Percentiles rank a stretch among this genome's conserved stretches.
phyloP scores from a whole-genome alignment of 805 yeast species.

The Candida orba region DNA sequence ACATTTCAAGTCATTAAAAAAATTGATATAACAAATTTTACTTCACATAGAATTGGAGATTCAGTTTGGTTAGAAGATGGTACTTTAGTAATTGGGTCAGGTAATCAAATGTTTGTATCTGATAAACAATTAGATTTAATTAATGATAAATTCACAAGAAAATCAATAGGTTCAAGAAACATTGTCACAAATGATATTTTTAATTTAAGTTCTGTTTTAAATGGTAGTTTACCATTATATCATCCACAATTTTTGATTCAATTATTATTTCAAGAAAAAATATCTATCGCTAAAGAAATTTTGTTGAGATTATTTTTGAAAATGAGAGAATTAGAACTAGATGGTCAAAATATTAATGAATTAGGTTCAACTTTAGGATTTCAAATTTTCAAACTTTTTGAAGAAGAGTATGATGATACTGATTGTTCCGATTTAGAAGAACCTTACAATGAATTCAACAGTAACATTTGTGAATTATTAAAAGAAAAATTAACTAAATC shows the following conservation, averaged over 20 bases:
- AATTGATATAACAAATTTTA: slow-evolving; percentile 61
- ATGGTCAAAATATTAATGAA: slow-evolving; percentile 18
- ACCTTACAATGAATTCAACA: slow-evolving; percentile 35
- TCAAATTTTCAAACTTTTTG: slow-evolving; percentile 24
- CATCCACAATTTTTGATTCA: slow-evolving; percentile 89
- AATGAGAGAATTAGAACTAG: slow-evolving; percentile 48
- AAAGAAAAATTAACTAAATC: slow-evolving; percentile 53
- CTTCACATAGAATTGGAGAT: slow-evolving; percentile 81
- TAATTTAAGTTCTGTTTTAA: slow-evolving; percentile 66
- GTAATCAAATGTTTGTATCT: slow-evolving; percentile 81
- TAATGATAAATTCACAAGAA: slow-evolving; percentile 41
- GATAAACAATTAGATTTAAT: slow-evolving; percentile 56
- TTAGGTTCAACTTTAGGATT: slow-evolving; percentile 27
- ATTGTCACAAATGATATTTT: slow-evolving; percentile 50
- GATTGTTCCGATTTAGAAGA: slow-evolving; percentile 23
- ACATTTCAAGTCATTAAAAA: slow-evolving; percentile 70
- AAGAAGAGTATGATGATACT: not conserved
- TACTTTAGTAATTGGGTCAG: slow-evolving; percentile 74
- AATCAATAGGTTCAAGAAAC: slow-evolving; percentile 51
- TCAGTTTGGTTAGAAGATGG: slow-evolving; percentile 82
- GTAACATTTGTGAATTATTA: slow-evolving; percentile 39
- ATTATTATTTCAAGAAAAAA: slow-evolving; percentile 54
- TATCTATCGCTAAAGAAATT: slow-evolving; percentile 47
- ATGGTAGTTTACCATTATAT: slow-evolving; percentile 84
- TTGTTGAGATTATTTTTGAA: slow-evolving; percentile 44